phyloP scores from a whole-genome alignment of 176 grass and related monocot species.

The Tillandsia fasciculata region DNA sequence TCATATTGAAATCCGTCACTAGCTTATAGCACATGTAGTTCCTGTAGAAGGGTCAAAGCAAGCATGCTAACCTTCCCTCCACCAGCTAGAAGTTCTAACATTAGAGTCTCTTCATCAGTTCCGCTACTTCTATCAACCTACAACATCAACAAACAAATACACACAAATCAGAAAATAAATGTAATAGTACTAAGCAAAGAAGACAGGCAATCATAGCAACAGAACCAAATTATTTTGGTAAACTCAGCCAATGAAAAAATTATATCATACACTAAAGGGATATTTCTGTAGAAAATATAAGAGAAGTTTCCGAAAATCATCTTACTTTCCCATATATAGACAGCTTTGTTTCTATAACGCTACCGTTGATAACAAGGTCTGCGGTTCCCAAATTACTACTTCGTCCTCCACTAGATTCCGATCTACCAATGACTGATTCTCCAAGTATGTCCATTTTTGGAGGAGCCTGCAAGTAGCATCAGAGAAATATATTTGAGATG shows the following conservation, averaged over 20 bases:
- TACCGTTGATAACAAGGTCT: constrained; percentile 89
- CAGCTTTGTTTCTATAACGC: constrained; percentile 81
- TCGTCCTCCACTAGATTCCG: constrained; percentile 43
- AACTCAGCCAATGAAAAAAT: neutral
- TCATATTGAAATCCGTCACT: neutral
- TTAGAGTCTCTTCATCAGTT: constrained; percentile 51
- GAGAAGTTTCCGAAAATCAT: neutral
- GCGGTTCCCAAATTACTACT: constrained; percentile 59
- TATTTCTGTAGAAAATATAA: neutral
- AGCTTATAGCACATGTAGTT: neutral
- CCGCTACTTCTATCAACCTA: constrained; percentile 61
- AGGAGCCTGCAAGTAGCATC: constrained; percentile 49
- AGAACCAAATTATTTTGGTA: neutral
- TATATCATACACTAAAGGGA: neutral
- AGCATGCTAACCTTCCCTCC: constrained; percentile 63
- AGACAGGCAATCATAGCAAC: neutral
- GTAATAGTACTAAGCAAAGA: constrained; percentile 5
- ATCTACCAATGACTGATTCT: constrained; percentile 37
- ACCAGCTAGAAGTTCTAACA: constrained; percentile 72
- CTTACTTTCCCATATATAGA: constrained; percentile 80
- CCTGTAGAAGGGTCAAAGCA: constrained; percentile 10
- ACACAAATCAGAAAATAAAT: constrained; percentile 11
- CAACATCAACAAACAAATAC: constrained; percentile 23
- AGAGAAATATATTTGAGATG: constrained; percentile 5
- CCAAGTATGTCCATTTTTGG: constrained; percentile 70